These are phyloP conservation scores for Exophiala mesophila DNA, from an alignment of 2,329 filamentous ascomycete species.

Conservation along the genomic window DNA sequence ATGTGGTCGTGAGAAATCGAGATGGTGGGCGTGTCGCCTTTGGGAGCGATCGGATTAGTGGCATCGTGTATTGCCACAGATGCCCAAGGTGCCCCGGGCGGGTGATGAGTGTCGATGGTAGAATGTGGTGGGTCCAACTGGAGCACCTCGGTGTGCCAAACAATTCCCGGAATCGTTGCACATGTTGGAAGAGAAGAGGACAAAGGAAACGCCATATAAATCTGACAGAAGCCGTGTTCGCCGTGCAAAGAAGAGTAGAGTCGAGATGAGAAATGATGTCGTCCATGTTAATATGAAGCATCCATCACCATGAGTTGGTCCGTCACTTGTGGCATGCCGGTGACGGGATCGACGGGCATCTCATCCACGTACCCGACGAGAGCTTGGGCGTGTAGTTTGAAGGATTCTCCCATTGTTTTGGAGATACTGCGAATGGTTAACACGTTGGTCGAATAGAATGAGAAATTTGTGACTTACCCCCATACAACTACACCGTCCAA, in stretches of 20 bases:
- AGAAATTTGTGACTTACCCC: slow-evolving; percentile 67
- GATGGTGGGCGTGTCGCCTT: slow-evolving; percentile 2
- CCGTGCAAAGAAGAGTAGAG: slow-evolving; percentile 18
- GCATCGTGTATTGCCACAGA: neutral
- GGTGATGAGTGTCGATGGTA: neutral
- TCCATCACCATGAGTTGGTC: slow-evolving; percentile 26
- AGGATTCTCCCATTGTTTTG: slow-evolving; percentile 95
- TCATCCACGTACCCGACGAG: slow-evolving; percentile 92
- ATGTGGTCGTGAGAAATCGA: slow-evolving; percentile 13
- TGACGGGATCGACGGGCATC: slow-evolving; percentile 41
- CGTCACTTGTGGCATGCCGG: slow-evolving; percentile 24
- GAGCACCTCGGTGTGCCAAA: slow-evolving; percentile 4
- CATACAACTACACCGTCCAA: slow-evolving; percentile 98
- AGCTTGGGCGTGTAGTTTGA: slow-evolving; percentile 93
- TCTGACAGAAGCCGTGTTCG: slow-evolving; percentile 9
- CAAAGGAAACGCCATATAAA: slow-evolving; percentile 6
- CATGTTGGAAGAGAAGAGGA: slow-evolving; percentile 3
- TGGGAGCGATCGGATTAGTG: slow-evolving; percentile 3
- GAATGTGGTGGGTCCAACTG: too few species aligned
- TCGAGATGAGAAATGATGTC: slow-evolving; percentile 2
- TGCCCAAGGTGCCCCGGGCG: slow-evolving; percentile 1
- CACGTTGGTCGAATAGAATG: slow-evolving; percentile 8
- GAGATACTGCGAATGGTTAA: slow-evolving; percentile 48
- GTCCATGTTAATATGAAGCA: slow-evolving; percentile 21
- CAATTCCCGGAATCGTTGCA: slow-evolving; percentile 6